Evolutionary conservation across 2,329 filamentous ascomycete species (phyloP).

Genomic region (Exophiala mesophila): DNA sequence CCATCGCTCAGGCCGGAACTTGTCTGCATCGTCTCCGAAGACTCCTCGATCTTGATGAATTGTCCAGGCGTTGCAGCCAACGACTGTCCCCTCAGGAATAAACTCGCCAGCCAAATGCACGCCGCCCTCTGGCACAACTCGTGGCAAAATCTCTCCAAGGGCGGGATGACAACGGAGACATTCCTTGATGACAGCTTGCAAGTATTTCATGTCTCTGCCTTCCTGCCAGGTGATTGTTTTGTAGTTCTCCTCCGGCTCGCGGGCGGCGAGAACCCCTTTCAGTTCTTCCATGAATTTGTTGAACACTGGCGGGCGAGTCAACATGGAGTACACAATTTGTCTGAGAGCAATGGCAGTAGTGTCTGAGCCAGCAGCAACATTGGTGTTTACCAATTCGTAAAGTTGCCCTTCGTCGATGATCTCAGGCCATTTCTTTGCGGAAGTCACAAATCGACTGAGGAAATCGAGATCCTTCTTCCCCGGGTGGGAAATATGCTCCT

Average conservation of each 20-base stretch:
- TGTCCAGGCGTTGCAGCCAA: constrained; percentile 26
- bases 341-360: constrained; percentile 33
- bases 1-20: constrained; percentile 29
- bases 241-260: constrained; percentile 28
- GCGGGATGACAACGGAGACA: constrained; percentile 20
- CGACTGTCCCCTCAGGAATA: constrained; percentile 12
- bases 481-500: constrained; percentile 58
- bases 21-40: constrained; percentile 22
- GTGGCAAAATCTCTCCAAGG: constrained; percentile 23
- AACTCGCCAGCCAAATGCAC: constrained; percentile 13
- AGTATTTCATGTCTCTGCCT: constrained; percentile 36
- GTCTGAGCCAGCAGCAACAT: constrained; percentile 33
- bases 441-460: constrained; percentile 22
- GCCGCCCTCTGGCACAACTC: constrained; percentile 22
- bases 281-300: constrained; percentile 28
- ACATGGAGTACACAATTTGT: constrained; percentile 30
- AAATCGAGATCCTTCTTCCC: constrained; percentile 34
- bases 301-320: constrained; percentile 26
- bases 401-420: constrained; percentile 29
- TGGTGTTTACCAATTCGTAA: constrained; percentile 29
- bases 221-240: constrained; percentile 62
- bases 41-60: constrained; percentile 23
- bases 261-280: constrained; percentile 38
- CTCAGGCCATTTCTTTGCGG: constrained; percentile 22
- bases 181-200: constrained; percentile 29